Evolutionary conservation across 2,329 filamentous ascomycete species (phyloP).

Genomic region (Neopestalotiopsis clavispora): DNA sequence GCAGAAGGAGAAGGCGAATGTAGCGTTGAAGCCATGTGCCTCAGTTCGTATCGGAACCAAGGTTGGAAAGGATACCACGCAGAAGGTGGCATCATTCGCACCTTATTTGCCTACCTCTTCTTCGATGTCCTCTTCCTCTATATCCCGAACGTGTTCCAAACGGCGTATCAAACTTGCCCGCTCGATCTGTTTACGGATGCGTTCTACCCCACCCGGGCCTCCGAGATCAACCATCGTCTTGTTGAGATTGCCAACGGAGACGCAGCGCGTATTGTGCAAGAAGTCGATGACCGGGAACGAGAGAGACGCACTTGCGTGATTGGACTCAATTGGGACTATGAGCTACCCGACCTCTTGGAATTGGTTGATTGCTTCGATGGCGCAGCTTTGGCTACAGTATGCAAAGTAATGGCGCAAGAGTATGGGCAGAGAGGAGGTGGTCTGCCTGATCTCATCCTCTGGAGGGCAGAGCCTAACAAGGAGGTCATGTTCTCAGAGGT

Average conservation of each 20-base stretch:
- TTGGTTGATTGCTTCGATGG: conserved; percentile 79
- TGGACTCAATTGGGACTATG: conserved; percentile 90
- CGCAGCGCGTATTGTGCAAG: conserved; percentile 68
- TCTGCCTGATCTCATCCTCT: conserved; percentile 91
- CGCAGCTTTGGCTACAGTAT: conserved; percentile 81
- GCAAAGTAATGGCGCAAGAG: conserved; percentile 94
- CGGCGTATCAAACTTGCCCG: conserved; percentile 90
- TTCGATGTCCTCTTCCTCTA: conserved; percentile 93
- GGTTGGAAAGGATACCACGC: conserved; percentile 96
- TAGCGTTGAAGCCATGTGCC: conserved; percentile 91
- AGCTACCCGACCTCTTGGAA: conserved; percentile 77
- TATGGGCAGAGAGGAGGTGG: conserved; percentile 86
- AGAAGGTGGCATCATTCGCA: conserved; percentile 91
- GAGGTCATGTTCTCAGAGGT: conserved; percentile 81
- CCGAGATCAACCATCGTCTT: conserved; percentile 86
- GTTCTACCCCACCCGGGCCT: conserved; percentile 85
- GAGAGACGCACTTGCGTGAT: conserved; percentile 83
- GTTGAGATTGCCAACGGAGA: conserved; percentile 86
- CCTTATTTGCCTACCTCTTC: conserved; percentile 88
- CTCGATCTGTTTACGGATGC: conserved; percentile 91
- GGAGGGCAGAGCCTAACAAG: conserved; percentile 57
- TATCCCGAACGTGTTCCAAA: conserved; percentile 96
- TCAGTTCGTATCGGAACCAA: conserved; percentile 79
- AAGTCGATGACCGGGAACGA: conserved; percentile 71
- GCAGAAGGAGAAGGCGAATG: conserved; percentile 73